Evolutionary conservation across 2,329 filamentous ascomycete species (phyloP).

Genomic region (Cordyceps farinosa): DNA sequence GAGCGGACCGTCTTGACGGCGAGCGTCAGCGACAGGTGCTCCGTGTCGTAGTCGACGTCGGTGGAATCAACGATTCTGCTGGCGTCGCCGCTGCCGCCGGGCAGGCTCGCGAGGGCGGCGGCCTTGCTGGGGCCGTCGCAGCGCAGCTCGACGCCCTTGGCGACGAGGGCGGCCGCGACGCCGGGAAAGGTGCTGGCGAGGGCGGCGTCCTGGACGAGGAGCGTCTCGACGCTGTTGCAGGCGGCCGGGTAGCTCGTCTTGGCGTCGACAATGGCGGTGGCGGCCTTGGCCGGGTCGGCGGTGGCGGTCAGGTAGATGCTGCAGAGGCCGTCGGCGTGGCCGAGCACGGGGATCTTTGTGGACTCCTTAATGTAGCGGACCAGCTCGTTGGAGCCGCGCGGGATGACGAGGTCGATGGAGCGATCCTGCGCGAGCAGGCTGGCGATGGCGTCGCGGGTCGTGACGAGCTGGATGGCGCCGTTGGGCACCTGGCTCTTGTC

Average conservation of each 20-base stretch:
- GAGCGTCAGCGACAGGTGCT: constrained; percentile 81
- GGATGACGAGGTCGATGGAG: constrained; percentile 92
- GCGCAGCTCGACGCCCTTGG: constrained; percentile 74
- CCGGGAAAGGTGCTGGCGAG: constrained; percentile 64
- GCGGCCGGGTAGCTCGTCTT: constrained; percentile 94
- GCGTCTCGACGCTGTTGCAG: constrained; percentile 90
- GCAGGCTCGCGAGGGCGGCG: constrained; percentile 47
- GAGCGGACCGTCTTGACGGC: constrained; percentile 75
- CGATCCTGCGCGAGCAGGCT: constrained; percentile 81
- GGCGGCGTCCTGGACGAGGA: constrained; percentile 75
- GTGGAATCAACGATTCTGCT: constrained; percentile 51
- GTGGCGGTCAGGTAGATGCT: constrained; percentile 78
- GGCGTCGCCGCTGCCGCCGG: constrained; percentile 32
- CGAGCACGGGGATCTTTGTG: constrained; percentile 92
- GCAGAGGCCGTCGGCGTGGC: constrained; percentile 93
- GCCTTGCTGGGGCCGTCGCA: constrained; percentile 71
- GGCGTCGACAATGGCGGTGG: constrained; percentile 77
- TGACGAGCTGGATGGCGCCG: constrained; percentile 87
- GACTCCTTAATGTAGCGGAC: constrained; percentile 85
- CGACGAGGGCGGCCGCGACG: constrained; percentile 70
- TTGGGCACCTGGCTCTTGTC: constrained; percentile 72
- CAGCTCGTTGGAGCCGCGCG: constrained; percentile 83
- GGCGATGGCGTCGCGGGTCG: constrained; percentile 84
- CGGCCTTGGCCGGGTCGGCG: constrained; percentile 68
- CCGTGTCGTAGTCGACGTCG: constrained; percentile 75